These are phyloP conservation scores for Microglena sp. DNA, from an alignment of 139 green algal species.

Conservation along the genomic window DNA sequence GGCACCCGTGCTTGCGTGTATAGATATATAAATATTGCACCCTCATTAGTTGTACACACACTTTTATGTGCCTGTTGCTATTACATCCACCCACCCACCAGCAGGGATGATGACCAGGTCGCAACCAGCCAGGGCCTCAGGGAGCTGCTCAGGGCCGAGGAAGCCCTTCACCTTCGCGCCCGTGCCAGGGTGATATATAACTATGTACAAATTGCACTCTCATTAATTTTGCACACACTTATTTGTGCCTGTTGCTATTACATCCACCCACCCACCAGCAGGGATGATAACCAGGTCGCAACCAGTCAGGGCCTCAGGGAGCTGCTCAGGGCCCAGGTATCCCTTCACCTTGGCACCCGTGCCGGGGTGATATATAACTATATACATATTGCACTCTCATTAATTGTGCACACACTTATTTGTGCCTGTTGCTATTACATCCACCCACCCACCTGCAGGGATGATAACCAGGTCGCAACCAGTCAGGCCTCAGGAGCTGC, in stretches of 20 bases:
- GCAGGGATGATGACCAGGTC: slow-evolving; percentile 95
- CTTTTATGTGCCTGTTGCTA: no score
- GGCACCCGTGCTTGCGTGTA: no score
- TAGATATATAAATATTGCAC: no score
- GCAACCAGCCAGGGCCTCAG: slow-evolving; percentile 60
- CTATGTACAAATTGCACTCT: no score
- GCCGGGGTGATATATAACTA: no score
- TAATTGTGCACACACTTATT: no score
- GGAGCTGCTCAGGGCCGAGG: slow-evolving; percentile 72
- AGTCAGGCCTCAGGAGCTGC: slow-evolving; percentile 61
- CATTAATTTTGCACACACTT: no score
- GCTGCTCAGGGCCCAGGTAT: slow-evolving; percentile 67
- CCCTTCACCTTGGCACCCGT: slow-evolving; percentile 55
- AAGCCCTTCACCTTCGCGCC: slow-evolving; percentile 56
- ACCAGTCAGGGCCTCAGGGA: slow-evolving; percentile 66
- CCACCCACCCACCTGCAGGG: slow-evolving; percentile 68
- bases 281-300: slow-evolving; percentile 93
- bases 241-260: no score
- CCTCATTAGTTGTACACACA: no score
- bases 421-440: no score
- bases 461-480: slow-evolving; percentile 92
- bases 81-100: slow-evolving; percentile 42
- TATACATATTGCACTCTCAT: no score
- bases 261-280: slow-evolving; percentile 59
- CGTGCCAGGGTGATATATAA: no score